These are phyloP conservation scores for Acanthamoeba royreba DNA, from an alignment of 208 protist species.

Conservation along the genomic window DNA sequence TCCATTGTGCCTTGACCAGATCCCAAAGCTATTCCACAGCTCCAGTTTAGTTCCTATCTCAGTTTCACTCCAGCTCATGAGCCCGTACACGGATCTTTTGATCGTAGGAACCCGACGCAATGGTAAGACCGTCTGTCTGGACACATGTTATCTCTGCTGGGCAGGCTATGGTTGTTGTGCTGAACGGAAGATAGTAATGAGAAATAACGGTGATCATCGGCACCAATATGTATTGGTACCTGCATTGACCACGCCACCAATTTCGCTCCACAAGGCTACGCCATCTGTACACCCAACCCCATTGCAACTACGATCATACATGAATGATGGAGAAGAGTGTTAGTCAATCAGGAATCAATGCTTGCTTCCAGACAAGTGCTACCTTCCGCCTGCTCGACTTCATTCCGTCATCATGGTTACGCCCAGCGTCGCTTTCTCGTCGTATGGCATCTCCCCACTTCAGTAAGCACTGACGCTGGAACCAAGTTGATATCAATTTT, in stretches of 20 bases:
- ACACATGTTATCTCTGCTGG: background rate
- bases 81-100: background rate
- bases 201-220: too few relatives aligned
- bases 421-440: background rate
- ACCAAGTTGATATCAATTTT: too few relatives aligned
- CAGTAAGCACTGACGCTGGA: background rate
- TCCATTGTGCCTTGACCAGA: background rate
- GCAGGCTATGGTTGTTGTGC: background rate
- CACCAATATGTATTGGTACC: background rate
- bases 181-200: background rate
- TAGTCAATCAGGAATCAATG: too few relatives aligned
- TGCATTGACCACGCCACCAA: background rate
- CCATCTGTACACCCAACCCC: background rate
- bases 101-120: conserved; percentile 32
- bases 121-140: background rate
- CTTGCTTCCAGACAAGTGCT: too few relatives aligned
- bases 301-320: background rate
- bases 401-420: background rate
- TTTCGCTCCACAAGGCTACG: background rate
- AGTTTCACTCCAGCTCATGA: background rate
- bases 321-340: too few relatives aligned
- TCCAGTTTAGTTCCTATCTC: background rate
- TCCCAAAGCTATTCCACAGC: background rate
- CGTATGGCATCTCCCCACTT: background rate
- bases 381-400: background rate